phyloP scores from a whole-genome alignment of 1,284 basidiomycete species.

The Tremellales sp. region DNA sequence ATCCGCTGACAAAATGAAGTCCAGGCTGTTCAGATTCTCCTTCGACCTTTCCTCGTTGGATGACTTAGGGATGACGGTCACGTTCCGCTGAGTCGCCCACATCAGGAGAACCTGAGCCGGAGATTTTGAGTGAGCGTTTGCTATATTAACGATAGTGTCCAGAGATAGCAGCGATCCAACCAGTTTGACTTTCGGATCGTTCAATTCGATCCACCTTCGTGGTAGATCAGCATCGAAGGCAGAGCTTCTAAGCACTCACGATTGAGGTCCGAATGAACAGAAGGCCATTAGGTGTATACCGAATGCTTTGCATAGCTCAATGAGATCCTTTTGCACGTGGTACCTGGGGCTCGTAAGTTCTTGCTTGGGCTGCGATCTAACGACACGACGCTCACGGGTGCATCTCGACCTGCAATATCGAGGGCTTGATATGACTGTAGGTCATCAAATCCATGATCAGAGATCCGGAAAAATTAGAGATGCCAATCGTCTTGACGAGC shows the following conservation, averaged over 20 bases:
- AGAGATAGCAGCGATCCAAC: too few species aligned
- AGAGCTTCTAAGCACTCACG: constrained; percentile 16
- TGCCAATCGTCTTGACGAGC: constrained; percentile 60
- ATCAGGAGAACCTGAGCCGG: background rate
- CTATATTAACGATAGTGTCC: too few species aligned
- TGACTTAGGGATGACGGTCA: constrained; percentile 17
- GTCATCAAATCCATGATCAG: constrained; percentile 48
- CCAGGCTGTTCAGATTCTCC: constrained; percentile 7
- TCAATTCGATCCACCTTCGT: too few species aligned
- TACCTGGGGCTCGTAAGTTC: constrained; percentile 39
- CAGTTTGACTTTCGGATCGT: too few species aligned
- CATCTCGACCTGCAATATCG: constrained; percentile 70
- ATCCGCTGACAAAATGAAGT: background rate
- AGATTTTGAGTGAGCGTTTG: too few species aligned
- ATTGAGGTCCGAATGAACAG: constrained; percentile 67
- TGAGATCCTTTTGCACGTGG: constrained; percentile 62
- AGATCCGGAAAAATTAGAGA: constrained; percentile 60
- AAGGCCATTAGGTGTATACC: constrained; percentile 71
- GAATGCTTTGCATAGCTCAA: constrained; percentile 57
- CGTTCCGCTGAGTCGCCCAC: background rate
- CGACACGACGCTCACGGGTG: constrained; percentile 55
- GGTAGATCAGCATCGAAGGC: too few species aligned
- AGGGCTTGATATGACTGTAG: constrained; percentile 66
- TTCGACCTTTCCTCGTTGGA: constrained; percentile 12
- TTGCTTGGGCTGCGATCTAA: too few species aligned